Base-by-base conservation (phyloP, 768 basidiomycete genomes). In the Lentinula detonsa region DNA sequence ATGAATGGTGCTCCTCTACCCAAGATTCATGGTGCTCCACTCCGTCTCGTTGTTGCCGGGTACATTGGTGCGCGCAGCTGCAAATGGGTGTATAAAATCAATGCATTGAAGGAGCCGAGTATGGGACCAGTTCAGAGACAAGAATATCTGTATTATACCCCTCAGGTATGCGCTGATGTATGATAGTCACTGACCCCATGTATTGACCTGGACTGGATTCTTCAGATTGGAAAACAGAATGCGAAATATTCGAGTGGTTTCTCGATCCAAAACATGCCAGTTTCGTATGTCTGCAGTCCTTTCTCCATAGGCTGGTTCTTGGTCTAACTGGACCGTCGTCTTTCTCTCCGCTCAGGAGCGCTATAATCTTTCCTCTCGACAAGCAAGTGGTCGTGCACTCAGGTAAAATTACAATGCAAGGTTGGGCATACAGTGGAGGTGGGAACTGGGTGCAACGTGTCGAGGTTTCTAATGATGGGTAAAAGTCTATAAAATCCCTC, bases 401-500 rank as follows among this genome's bases (percentile, higher is more conserved):
- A 35, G 82, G 83, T 2, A 74, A 68, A 40, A 75, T 82, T 48
- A 72, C 76, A 7, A 67, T 83, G 21, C 70, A 68, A 31, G 76
- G 78, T 13, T 79, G 76, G 77, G 75, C 74, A 1, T 80, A 79
- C 62, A 76, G 75, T 46, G 78, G 78, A 0, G 76, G 77, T 0
- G 82, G 81, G 2, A 81, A 81, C 54, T 84, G 81, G 80, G 78
- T 83, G 15, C 78, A 83, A 65, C 70, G 82, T 37, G 81, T 83
- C n/a, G 82, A 83, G 62, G 76, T 83, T 28, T 82, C 80, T 16
- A 69, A 75, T 5, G 80, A 83, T 53, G 80, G 80, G 75, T 77
- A 63, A 15, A 74, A 60, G 33, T 7, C 8, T 10, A 9, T 23
- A n/a, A n/a, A 18, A 13, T n/a, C 34, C 18, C 4, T 16, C 39